Conservation (phyloP, 305 asterid species). For the Caryopteris hybrid region DNA sequence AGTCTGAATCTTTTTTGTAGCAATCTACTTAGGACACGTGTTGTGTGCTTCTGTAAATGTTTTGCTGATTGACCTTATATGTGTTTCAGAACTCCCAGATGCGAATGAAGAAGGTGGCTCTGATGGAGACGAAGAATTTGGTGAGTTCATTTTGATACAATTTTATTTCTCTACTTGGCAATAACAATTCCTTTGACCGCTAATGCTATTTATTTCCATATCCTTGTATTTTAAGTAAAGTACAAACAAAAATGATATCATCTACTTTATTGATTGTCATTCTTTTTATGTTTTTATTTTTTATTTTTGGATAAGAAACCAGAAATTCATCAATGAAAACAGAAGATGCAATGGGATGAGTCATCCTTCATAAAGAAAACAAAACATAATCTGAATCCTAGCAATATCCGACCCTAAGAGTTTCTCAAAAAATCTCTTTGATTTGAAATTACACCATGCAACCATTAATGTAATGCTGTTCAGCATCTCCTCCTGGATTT, state of each 20-base stretch:
- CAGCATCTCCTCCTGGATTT: too few species aligned
- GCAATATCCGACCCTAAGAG: too few species aligned
- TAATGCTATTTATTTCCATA: not conserved
- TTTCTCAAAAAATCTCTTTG: too few species aligned
- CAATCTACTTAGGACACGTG: not conserved
- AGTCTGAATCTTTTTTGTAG: not conserved
- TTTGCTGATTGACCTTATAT: slow-evolving; percentile 12
- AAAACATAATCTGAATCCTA: too few species aligned
- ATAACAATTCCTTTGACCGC: too few species aligned
- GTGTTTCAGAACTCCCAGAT: slow-evolving; percentile 52
- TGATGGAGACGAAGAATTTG: slow-evolving; percentile 35
- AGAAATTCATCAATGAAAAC: too few species aligned
- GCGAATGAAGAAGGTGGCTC: slow-evolving; percentile 49
- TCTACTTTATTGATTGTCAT: not conserved
- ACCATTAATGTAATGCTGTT: too few species aligned
- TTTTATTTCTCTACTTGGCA: slow-evolving; percentile 3
- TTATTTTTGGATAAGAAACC: too few species aligned
- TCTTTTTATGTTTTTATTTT: too few species aligned
- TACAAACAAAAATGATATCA: not conserved
- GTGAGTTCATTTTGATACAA: slow-evolving; percentile 19
- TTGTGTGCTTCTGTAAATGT: not conserved
- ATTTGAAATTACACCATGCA: too few species aligned
- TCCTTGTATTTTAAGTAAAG: not conserved
- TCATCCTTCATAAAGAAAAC: too few species aligned
- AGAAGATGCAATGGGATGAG: too few species aligned